These are phyloP conservation scores for Dillenia turbinata DNA, from an alignment of 164 flowering plant genomes.

Conservation along the genomic window DNA sequence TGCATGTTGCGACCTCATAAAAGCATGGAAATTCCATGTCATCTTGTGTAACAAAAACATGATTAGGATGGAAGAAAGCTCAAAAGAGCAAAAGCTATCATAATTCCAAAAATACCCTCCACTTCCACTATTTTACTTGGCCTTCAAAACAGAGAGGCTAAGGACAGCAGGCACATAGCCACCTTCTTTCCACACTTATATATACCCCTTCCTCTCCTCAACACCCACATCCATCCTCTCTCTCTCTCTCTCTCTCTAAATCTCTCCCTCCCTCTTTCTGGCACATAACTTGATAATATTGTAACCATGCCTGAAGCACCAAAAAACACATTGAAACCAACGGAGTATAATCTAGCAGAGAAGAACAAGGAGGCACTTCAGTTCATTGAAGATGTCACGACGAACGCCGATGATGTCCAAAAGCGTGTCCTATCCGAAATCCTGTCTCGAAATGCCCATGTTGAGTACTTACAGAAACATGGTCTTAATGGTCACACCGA, in stretches of 20 bases:
- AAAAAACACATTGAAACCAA: slow-evolving; percentile 13
- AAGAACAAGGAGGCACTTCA: slow-evolving; percentile 53
- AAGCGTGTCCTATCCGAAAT: slow-evolving; percentile 59
- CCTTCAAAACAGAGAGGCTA: slow-evolving; percentile 9
- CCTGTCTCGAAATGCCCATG: slow-evolving; percentile 58
- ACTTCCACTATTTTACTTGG: slow-evolving; percentile 4
- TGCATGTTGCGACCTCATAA: no score
- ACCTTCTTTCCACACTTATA: slow-evolving; percentile 27
- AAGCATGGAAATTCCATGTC: no score
- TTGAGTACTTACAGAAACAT: slow-evolving; percentile 61
- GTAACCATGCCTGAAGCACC: slow-evolving; percentile 84
- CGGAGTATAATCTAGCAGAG: slow-evolving; percentile 17
- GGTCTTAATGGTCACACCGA: slow-evolving; percentile 63
- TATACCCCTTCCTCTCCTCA: slow-evolving; percentile 20
- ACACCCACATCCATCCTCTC: slow-evolving; percentile 6
- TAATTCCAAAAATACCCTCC: slow-evolving; percentile 21
- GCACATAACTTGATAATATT: background rate
- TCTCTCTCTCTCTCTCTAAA: background rate
- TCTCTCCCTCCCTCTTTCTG: background rate
- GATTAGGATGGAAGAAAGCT: background rate
- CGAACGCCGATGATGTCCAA: slow-evolving; percentile 61
- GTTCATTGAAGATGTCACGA: slow-evolving; percentile 78
- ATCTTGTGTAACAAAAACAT: no score
- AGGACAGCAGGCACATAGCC: slow-evolving; percentile 12
- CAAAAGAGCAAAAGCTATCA: background rate